Percentiles rank a stretch among this genome's conserved stretches.
Conservation (phyloP, 108 stramenopile genomes). For the Cyclotella baltica region DNA sequence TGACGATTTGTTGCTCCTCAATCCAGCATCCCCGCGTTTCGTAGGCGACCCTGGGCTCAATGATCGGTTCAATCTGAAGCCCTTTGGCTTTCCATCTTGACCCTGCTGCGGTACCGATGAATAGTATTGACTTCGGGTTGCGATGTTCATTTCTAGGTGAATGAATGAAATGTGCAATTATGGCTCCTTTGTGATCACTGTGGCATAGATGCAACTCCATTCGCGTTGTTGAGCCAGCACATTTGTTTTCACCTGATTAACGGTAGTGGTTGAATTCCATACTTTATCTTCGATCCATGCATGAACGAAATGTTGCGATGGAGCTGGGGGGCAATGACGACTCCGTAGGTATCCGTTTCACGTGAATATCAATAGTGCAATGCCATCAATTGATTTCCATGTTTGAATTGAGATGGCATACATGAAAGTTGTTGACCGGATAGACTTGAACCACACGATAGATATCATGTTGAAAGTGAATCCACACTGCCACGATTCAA, state of each 20-base stretch:
- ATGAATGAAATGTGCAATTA: not conserved
- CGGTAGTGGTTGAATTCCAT: conserved; percentile 3
- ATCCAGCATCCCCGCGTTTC: not conserved
- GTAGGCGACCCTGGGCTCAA: not conserved
- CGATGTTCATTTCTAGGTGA: not conserved
- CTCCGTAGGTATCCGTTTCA: too few relatives aligned
- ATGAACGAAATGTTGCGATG: not conserved
- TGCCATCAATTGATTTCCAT: too few relatives aligned
- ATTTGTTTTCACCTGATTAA: too few relatives aligned
- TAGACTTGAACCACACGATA: too few relatives aligned
- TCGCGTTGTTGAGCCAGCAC: too few relatives aligned
- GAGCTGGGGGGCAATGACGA: too few relatives aligned
- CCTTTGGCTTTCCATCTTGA: not conserved
- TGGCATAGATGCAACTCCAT: too few relatives aligned
- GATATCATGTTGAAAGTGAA: too few relatives aligned
- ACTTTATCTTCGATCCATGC: not conserved
- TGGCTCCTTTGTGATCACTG: not conserved
- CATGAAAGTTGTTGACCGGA: too few relatives aligned
- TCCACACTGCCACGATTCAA: too few relatives aligned
- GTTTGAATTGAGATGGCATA: too few relatives aligned
- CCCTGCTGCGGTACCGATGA: not conserved
- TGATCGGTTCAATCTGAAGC: not conserved
- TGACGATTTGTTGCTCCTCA: not conserved
- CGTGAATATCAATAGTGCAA: too few relatives aligned
- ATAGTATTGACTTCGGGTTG: not conserved